phyloP scores from a whole-genome alignment of 805 yeast species.

The Candida broadrunensis region DNA sequence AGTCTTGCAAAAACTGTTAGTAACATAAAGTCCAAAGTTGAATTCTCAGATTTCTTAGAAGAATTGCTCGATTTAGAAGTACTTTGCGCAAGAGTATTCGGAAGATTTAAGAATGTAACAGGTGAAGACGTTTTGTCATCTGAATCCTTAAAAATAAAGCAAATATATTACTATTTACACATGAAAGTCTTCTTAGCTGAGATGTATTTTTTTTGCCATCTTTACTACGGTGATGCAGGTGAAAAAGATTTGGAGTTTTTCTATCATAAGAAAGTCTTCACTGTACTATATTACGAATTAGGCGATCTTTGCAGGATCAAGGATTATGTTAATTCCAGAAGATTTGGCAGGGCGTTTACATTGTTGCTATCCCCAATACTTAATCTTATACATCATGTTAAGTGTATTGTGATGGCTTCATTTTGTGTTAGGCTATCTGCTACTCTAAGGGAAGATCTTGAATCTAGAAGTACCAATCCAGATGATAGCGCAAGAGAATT shows the following conservation, averaged over 20 bases:
- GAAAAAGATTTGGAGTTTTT: slow-evolving; percentile 2
- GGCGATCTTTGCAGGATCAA: neutral
- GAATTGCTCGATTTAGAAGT: neutral
- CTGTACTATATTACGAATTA: slow-evolving; percentile 1
- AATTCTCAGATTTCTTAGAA: neutral
- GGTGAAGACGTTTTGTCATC: neutral
- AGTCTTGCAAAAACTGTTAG: neutral
- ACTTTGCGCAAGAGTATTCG: neutral
- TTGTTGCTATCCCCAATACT: neutral
- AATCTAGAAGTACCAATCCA: neutral
- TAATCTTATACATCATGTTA: neutral
- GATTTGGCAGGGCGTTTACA: slow-evolving; percentile 1
- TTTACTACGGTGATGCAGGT: slow-evolving; percentile 1
- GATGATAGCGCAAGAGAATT: neutral
- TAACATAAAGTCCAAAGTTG: neutral
- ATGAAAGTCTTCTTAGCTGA: slow-evolving; percentile 1
- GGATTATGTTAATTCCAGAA: neutral
- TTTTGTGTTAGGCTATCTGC: neutral
- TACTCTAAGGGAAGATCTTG: neutral
- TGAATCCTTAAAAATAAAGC: slow-evolving; percentile 1
- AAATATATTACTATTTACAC: neutral
- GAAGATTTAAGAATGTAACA: neutral
- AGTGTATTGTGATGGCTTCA: neutral
- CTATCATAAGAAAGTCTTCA: slow-evolving; percentile 2
- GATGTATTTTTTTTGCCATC: slow-evolving; percentile 1